A percentile compares a stretch with the other conserved stretches of the same genome.
Conservation (phyloP, 441 rosid species). For the Erodium chrysanthum region DNA sequence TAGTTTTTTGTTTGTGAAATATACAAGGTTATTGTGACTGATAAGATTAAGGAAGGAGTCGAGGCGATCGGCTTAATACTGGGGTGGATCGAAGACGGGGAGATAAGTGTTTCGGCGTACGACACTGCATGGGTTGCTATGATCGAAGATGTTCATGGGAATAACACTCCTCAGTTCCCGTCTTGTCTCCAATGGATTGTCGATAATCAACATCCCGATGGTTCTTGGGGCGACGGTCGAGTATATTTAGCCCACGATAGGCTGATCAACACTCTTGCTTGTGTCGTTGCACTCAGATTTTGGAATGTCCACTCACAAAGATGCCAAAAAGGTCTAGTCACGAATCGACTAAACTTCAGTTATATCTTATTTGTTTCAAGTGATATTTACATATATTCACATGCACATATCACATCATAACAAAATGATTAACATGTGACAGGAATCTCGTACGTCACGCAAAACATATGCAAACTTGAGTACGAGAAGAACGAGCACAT, state of each 20-base stretch:
- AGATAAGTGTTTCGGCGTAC: conserved; percentile 70
- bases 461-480: conserved; percentile 46
- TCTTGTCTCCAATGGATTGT: conserved; percentile 66
- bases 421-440: too few relatives aligned
- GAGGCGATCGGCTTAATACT: conserved; percentile 31
- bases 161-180: conserved; percentile 64
- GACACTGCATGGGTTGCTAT: conserved; percentile 96
- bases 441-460: conserved; percentile 41
- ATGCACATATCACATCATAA: too few relatives aligned
- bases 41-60: conserved; percentile 35
- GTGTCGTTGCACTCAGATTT: conserved; percentile 63
- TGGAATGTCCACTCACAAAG: conserved; percentile 66
- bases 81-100: conserved; percentile 72
- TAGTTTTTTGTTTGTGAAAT: too few relatives aligned
- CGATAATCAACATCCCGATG: conserved; percentile 60
- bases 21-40: neutral
- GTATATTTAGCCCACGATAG: conserved; percentile 68
- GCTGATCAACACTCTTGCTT: conserved; percentile 65
- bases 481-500: conserved; percentile 63
- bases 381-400: too few relatives aligned
- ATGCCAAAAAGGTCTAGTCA: conserved; percentile 46
- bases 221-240: conserved; percentile 81
- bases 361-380: too few relatives aligned
- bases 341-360: too few relatives aligned
- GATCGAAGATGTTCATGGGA: conserved; percentile 35